Evolutionary conservation across 495 filamentous ascomycete genomes (phyloP).

Genomic region (Penicillium simplicissimum): DNA sequence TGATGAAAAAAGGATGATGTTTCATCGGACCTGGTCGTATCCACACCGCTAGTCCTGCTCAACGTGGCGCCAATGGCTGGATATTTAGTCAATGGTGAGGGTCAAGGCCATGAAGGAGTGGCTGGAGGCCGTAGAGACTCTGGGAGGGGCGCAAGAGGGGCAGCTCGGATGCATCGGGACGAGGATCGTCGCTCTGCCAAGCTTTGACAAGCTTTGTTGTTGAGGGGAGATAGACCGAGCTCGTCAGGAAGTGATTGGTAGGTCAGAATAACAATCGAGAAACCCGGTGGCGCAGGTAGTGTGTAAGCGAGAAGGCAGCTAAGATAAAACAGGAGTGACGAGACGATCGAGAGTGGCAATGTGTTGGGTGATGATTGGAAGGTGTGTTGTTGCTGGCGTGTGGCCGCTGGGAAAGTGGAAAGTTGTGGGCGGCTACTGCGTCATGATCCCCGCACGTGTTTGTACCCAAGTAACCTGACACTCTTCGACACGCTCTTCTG

Average conservation of each 20-base stretch:
- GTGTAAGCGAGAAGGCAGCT: background rate
- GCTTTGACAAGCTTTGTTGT: conserved; percentile 30
- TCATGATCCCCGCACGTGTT: conserved; percentile 11
- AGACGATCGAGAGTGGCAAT: background rate
- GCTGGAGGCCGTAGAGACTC: background rate
- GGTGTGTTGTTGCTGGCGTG: too few species aligned
- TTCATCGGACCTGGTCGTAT: background rate
- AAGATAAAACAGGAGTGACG: conserved; percentile 5
- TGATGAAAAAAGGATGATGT: background rate
- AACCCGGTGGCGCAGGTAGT: too few species aligned
- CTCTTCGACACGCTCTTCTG: background rate
- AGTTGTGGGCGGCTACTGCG: background rate
- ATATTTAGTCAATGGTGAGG: background rate
- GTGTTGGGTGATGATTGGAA: background rate
- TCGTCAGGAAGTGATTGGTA: background rate
- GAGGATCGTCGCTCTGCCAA: conserved; percentile 20
- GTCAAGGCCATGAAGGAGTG: background rate
- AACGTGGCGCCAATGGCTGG: conserved; percentile 17
- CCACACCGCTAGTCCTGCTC: conserved; percentile 5
- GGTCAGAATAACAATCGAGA: background rate
- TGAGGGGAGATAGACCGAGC: background rate
- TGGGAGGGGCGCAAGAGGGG: conserved; percentile 1
- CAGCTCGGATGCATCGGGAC: conserved; percentile 13
- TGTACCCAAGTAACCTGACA: background rate
- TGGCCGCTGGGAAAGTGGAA: background rate